Percentiles rank a stretch among this genome's conserved stretches.
Evolutionary conservation across 345 rosid species (phyloP).

Genomic region (Salix dunnii): DNA sequence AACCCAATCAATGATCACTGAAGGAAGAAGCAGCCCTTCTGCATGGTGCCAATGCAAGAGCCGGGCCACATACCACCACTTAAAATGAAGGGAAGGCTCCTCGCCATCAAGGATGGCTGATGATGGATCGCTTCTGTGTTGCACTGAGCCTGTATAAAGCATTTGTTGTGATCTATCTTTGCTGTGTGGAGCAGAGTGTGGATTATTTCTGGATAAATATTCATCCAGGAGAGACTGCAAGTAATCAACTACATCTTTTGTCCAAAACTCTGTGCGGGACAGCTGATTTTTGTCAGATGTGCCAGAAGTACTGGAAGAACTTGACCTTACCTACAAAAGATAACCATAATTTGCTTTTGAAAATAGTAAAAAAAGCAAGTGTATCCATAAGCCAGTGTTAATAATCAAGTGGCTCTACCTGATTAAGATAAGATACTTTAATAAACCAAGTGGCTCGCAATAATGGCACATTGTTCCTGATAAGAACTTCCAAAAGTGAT

Average conservation of each 20-base stretch:
- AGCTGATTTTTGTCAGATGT: constrained; percentile 31
- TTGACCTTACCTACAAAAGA: constrained; percentile 68
- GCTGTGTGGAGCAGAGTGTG: constrained; percentile 54
- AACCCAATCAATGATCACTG: constrained; percentile 91
- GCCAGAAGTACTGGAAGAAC: constrained; percentile 62
- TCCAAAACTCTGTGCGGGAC: constrained; percentile 82
- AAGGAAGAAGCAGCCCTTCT: constrained; percentile 89
- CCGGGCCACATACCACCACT: constrained; percentile 94
- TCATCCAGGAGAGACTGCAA: constrained; percentile 84
- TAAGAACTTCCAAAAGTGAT: constrained; percentile 82
- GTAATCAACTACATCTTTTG: constrained; percentile 90
- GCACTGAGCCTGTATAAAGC: constrained; percentile 61
- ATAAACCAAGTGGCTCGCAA: constrained; percentile 96
- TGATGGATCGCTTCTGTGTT: constrained; percentile 50
- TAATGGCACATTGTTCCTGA: constrained; percentile 90
- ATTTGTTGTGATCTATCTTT: constrained; percentile 69
- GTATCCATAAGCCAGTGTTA: not conserved
- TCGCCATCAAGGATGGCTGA: constrained; percentile 52
- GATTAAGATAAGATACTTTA: constrained; percentile 94
- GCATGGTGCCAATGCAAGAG: constrained; percentile 92
- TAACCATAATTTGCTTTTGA: not conserved
- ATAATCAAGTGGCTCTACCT: constrained; percentile 41
- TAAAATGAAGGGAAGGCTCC: constrained; percentile 79
- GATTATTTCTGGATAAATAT: constrained; percentile 52
- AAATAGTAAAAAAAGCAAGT: constrained; percentile 1